These are phyloP conservation scores for Fusarium concolor DNA, from an alignment of 2,329 filamentous ascomycete genomes.

Conservation along the genomic window DNA sequence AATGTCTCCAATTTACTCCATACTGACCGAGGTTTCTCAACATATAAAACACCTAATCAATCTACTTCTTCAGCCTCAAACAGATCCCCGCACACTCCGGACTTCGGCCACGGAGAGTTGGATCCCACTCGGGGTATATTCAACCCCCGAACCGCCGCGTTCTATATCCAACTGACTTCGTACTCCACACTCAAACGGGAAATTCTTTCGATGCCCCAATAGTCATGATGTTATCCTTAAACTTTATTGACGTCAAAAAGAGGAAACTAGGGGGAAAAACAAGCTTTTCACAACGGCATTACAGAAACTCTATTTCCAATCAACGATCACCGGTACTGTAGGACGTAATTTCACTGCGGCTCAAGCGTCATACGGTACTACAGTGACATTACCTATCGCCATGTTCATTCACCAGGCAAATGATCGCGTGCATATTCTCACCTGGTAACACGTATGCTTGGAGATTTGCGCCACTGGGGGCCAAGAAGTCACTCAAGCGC, in stretches of 20 bases:
- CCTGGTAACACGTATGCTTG: constrained; percentile 8
- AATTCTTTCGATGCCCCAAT: background rate
- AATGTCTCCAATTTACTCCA: background rate
- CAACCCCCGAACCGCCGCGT: constrained; percentile 15
- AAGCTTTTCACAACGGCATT: background rate
- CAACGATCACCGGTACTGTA: background rate
- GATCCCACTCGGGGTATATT: constrained; percentile 7
- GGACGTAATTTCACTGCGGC: background rate
- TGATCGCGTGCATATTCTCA: constrained; percentile 1
- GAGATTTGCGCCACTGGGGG: background rate
- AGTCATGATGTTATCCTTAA: background rate
- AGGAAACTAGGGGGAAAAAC: background rate
- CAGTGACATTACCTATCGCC: too few species aligned
- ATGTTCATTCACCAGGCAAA: too few species aligned
- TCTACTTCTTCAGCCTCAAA: too few species aligned
- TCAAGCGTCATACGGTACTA: too few species aligned
- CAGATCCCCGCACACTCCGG: background rate
- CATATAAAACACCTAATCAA: background rate
- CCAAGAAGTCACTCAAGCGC: background rate
- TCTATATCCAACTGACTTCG: too few species aligned
- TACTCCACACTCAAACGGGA: background rate
- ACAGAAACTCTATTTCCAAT: background rate
- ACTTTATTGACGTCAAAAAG: background rate
- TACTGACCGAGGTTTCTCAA: background rate
- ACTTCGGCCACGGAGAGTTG: background rate